Percentiles rank a stretch among this genome's conserved stretches.
These are phyloP conservation scores for thale cress (Arabidopsis thaliana) DNA, from an alignment of 345 rosid genomes.

Conservation along the genomic window DNA sequence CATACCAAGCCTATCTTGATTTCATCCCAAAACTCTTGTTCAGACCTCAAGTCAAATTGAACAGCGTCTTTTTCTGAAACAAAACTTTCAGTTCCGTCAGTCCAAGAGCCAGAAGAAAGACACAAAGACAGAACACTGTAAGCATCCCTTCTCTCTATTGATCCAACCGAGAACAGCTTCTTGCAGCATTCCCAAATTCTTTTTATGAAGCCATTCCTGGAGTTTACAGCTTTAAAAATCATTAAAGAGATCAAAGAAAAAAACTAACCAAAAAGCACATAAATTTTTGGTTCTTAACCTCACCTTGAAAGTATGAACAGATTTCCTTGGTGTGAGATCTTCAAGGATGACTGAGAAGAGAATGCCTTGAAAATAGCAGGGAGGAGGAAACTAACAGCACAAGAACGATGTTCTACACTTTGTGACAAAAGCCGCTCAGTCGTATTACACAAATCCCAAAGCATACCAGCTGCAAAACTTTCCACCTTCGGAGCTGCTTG, in stretches of 20 bases:
- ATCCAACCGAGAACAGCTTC: conserved; percentile 72
- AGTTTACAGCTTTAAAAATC: conserved; percentile 28
- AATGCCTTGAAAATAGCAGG: conserved; percentile 76
- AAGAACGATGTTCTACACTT: conserved; percentile 77
- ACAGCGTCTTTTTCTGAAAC: conserved; percentile 44
- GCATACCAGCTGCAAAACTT: conserved; percentile 55
- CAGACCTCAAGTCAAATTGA: conserved; percentile 65
- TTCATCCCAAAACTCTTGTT: conserved; percentile 84
- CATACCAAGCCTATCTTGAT: conserved; percentile 91
- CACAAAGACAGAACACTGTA: conserved; percentile 71
- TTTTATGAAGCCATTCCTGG: conserved; percentile 66
- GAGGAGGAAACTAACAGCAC: conserved; percentile 70
- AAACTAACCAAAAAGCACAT: background rate
- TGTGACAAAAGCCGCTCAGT: conserved; percentile 70
- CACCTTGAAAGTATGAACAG: conserved; percentile 60
- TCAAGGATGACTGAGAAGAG: conserved; percentile 45
- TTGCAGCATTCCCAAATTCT: conserved; percentile 82
- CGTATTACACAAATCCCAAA: conserved; percentile 70
- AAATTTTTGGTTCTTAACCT: conserved; percentile 26
- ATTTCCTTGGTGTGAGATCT: conserved; percentile 52
- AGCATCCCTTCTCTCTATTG: conserved; percentile 91
- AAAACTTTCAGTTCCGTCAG: conserved; percentile 45
- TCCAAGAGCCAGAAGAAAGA: conserved; percentile 56
- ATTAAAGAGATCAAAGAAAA: background rate
- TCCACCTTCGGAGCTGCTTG: conserved; percentile 48